Base-by-base conservation (phyloP, 169 alveolate species). In the Ichthyophthirius multifiliis region DNA sequence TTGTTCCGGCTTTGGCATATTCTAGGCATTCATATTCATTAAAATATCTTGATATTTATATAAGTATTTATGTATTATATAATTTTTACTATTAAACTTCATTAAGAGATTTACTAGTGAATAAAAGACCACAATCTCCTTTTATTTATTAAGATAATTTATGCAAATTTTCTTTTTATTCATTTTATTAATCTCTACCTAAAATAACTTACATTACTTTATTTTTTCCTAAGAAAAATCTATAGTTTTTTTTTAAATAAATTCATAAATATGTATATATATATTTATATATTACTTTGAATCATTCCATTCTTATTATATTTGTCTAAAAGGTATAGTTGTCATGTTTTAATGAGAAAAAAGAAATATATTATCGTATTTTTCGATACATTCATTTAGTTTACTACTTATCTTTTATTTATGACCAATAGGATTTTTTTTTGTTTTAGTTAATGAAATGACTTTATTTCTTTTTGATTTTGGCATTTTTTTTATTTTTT, bases 161-260 rank as follows among this genome's bases (percentile, higher is more conserved):
- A 43, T 74, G 76, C 15, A 76, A 18, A 48, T 87, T 87, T 31
- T 77, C 84, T 65, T 43, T 78, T 4, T 44, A 32, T 48, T 78
- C 87, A 20, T 64, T 62, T 43, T 87, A 89, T 32, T 84, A 71
- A 18, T 82, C 74, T 62, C 74, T 77, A 5, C 92, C 92, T 30
- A 87, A 84, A 15, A 82, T 83, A 0, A 78, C 74, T 75, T 87
- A 85, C 92, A 87, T 87, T 34, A 67, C 77, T 34, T 87, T 87
- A 65, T 87, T 87, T 55, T 87, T 87, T 39, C 92, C 92, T 31
- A 87, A 32, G 86, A 83, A 87, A 75, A 87, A 87, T 47, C 67
- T 84, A 30, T 32, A 75, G 6, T 18, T 10, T 9, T 41, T 41
- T 9, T 41, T 13, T 9, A 41, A 41, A 7, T 13, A 41, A 41